Base-by-base conservation (phyloP, 1,284 basidiomycete genomes). In the Tilletia horrida region DNA sequence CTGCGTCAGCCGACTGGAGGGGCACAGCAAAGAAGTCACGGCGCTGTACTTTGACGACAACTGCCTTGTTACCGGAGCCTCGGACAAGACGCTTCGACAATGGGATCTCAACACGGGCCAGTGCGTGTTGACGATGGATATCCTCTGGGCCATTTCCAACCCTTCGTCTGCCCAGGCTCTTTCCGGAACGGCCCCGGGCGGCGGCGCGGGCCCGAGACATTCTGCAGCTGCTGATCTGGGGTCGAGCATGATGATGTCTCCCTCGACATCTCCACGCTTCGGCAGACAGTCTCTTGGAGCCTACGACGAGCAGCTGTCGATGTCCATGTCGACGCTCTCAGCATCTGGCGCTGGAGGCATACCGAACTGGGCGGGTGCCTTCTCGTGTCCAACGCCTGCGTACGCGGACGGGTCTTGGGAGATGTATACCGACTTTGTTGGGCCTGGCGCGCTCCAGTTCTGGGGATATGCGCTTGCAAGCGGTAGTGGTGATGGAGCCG, bases 61-160 rank as follows among this genome's bases (percentile, higher is more conserved):
- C 64, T 95, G 91, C 76, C 84, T 97, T 82, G 94, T 97, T 13
- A 96, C 94, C 1, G 96, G 96, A 62, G 95, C 95, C 2, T 93
- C 92, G 2, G 96, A 99, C 85, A 97, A 97, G 84, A 99, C 96
- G 0, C 86, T 99, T 68, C 90, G 95, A 2, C 94, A 98, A 82
- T 98, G 96, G 96, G 95, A 98, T 81, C 87, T 98, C 66, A 88
- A 88, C 47, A 97, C 95, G 0, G 95, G 95, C 3, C 95, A 98
- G 66, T 97, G 95, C 82, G 90, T 98, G 63, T 89, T 97, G 85
- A 96, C 95, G 13, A 99, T 99, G 96, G 96, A 99, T 83, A 96
- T 99, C 70, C 88, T 99, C 21, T 99, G 96, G 96, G 95, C 95
- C 2, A 97, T 98, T 75, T 92, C 92, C 18, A 95, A 98, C 83